Evolutionary conservation across 768 basidiomycete species (phyloP), one percentile per base, ranked within the genome.

Genomic region (Boletellus ananas): DNA sequence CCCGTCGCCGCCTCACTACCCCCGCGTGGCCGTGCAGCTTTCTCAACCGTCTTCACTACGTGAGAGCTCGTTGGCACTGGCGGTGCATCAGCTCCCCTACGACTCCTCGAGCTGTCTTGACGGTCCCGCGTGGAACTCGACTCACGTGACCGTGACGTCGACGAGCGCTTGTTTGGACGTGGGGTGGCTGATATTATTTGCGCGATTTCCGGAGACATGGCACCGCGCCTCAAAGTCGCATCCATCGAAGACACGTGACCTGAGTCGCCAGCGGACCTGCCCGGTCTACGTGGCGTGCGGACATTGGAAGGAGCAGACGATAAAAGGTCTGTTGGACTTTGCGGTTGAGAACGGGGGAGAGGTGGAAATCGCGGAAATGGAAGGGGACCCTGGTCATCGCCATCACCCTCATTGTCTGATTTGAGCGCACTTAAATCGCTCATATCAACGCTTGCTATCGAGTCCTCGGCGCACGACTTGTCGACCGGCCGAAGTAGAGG

Each of bases 161-260:
- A 45, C 0, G 67, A 60, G 6, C 58, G 56, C 23, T 64, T 67
- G 18, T 67, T 65, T 11, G 67, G 70, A 13, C 71, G 69, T 0
- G 72, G 72, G 4, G 72, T 75, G 12, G 56, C 58, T 3, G 71
- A 69, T 31, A 76, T 65, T 18, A 76, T 75, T 7, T 71, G 58
- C 6, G 59, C 52, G 48, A 77, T 67, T 41, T 77, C 74, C 1
- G 75, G 74, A 35, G 67, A 69, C 41, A 52, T 42, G 33, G 69
- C 60, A 34, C 67, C 56, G 34, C 27, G 37, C 38, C 50, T 42
- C 35, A 47, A 37, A 1, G 43, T 29, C 40, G 37, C 14, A 18
- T 45, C 52, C 43, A 56, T 57, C 37, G 49, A 43, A 13, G 46
- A 45, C 48, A 57, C 57, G 51, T 57, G 52, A 29, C 33, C 13